Conservation (phyloP, 257 asterid genomes). For the Hygrophila difformis region DNA sequence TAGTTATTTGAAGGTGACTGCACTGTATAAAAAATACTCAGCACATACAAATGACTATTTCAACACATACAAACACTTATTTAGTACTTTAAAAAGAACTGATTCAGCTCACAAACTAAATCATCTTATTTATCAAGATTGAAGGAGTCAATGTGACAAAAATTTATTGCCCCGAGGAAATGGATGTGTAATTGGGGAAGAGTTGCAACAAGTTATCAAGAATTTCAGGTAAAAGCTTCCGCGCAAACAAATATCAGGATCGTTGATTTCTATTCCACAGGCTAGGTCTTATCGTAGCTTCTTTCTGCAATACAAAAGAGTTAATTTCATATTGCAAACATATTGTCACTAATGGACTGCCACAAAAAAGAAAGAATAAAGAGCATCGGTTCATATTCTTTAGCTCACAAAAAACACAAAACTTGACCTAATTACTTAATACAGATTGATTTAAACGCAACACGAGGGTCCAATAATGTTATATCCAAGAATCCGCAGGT, state of each 20-base stretch:
- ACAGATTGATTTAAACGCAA: constrained; percentile 6
- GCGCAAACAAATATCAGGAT: constrained; percentile 79
- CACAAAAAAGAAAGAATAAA: constrained; percentile 18
- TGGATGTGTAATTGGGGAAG: constrained; percentile 68
- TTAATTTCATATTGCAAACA: constrained; percentile 10
- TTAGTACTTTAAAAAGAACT: too few relatives aligned
- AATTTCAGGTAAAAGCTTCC: constrained; percentile 82
- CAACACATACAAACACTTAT: too few relatives aligned
- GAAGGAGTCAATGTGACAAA: constrained; percentile 45
- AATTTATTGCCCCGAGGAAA: constrained; percentile 18
- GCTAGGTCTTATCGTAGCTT: constrained; percentile 53
- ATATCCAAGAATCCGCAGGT: background rate
- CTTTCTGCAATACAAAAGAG: constrained; percentile 38
- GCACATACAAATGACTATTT: too few relatives aligned
- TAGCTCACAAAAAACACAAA: background rate
- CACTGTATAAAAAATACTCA: too few relatives aligned
- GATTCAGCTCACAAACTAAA: too few relatives aligned
- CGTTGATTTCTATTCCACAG: constrained; percentile 79
- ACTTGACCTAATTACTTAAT: background rate
- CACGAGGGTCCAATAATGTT: background rate
- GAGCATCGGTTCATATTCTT: constrained; percentile 11
- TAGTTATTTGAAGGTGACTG: too few relatives aligned
- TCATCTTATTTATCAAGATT: too few relatives aligned
- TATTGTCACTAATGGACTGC: constrained; percentile 75
- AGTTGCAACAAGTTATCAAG: constrained; percentile 57